Percentiles rank a stretch among this genome's conserved stretches.
phyloP scores from a whole-genome alignment of 2,329 filamentous ascomycete genomes.

The Grosmannia penicillata region DNA sequence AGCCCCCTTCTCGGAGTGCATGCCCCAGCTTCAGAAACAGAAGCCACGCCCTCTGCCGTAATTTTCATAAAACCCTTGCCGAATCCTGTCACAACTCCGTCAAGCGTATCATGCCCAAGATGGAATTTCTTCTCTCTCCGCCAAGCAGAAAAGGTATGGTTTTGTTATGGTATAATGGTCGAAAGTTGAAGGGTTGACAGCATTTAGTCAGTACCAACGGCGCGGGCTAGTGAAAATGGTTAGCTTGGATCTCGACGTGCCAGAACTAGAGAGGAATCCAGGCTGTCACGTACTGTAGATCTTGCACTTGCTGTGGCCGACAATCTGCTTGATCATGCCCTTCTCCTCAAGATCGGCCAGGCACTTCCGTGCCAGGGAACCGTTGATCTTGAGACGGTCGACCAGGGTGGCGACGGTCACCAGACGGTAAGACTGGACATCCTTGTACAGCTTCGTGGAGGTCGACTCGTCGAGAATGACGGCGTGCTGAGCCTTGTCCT shows the following conservation, averaged over 20 bases:
- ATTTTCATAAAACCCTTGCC: background rate
- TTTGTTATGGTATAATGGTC: constrained; percentile 8
- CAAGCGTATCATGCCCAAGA: constrained; percentile 4
- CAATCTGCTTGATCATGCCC: constrained; percentile 96
- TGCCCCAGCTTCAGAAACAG: constrained; percentile 1
- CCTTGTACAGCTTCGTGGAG: constrained; percentile 98
- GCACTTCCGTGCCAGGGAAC: constrained; percentile 82
- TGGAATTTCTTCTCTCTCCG: background rate
- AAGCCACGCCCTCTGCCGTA: background rate
- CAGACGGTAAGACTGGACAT: constrained; percentile 99
- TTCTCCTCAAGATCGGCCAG: constrained; percentile 91
- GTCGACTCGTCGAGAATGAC: constrained; percentile 97
- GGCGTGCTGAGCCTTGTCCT: constrained; percentile 99
- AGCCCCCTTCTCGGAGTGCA: constrained; percentile 1
- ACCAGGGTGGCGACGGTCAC: constrained; percentile 97
- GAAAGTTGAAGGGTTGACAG: constrained; percentile 3
- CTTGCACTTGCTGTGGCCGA: constrained; percentile 91
- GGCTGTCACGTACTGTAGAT: constrained; percentile 73
- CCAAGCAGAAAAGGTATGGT: background rate
- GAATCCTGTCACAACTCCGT: constrained; percentile 8
- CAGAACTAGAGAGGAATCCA: no score
- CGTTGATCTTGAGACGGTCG: constrained; percentile 99
- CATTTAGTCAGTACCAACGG: constrained; percentile 35
- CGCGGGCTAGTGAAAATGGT: constrained; percentile 35
- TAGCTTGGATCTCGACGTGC: no score